A percentile compares a stretch with the other conserved stretches of the same genome.
phyloP scores from a whole-genome alignment of 192 early-diverging fungal genomes.

The Entophlyctis luteolus region DNA sequence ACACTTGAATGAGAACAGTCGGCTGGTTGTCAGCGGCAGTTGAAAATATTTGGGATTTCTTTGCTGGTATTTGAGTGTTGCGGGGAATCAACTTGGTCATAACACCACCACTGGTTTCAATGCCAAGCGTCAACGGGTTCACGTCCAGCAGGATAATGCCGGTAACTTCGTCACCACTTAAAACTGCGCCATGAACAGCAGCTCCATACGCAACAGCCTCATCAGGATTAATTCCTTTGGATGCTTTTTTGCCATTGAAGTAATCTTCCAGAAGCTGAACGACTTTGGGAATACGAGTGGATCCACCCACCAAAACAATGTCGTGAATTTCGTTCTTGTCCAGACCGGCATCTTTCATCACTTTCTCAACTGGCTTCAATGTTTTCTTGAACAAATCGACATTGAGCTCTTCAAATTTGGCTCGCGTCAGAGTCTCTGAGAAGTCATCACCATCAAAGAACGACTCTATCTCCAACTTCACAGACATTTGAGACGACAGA shows the following conservation, averaged over 20 bases:
- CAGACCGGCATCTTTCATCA: slow-evolving; percentile 84
- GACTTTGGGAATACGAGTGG: slow-evolving; percentile 98
- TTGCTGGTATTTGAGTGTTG: slow-evolving; percentile 92
- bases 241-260: slow-evolving; percentile 95
- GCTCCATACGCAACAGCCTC: slow-evolving; percentile 98
- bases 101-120: slow-evolving; percentile 95
- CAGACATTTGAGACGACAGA: slow-evolving; percentile 87
- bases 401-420: slow-evolving; percentile 96
- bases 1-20: slow-evolving; percentile 93
- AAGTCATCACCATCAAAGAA: slow-evolving; percentile 84
- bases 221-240: slow-evolving; percentile 97
- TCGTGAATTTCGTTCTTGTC: slow-evolving; percentile 85
- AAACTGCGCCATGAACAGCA: slow-evolving; percentile 85
- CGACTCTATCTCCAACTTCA: slow-evolving; percentile 89
- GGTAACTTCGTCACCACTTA: slow-evolving; percentile 59
- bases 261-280: slow-evolving; percentile 86
- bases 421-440: slow-evolving; percentile 89
- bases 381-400: slow-evolving; percentile 90
- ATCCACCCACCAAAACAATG: slow-evolving; percentile 96
- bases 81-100: slow-evolving; percentile 94
- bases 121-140: slow-evolving; percentile 93
- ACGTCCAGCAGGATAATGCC: slow-evolving; percentile 85
- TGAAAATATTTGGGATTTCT: slow-evolving; percentile 98
- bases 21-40: slow-evolving; percentile 97
- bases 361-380: slow-evolving; percentile 88